Base-by-base conservation (phyloP, 306 rosid species). In the Potentilla sterilis region DNA sequence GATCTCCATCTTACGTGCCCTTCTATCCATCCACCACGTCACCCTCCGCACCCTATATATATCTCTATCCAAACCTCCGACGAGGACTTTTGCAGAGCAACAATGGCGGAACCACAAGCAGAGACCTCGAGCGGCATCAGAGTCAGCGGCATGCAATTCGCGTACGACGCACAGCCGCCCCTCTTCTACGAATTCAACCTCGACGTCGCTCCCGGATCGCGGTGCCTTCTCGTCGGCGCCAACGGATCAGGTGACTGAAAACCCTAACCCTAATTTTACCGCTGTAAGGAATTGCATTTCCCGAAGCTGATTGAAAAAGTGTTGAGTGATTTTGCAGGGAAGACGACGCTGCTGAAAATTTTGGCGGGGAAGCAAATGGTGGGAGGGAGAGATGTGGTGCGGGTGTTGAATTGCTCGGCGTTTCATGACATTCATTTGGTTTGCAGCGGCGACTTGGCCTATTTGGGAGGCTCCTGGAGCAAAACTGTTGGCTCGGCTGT, bases 381-480 rank as follows among this genome's bases (percentile, higher is more conserved):
- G 67, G 99, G 97, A 78, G 99, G 97, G 59, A 85, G 88, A 85
- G 93, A 95, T 54, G 99, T 95, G 58, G 97, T 95, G n/a, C 88
- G 85, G 18, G 99, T 95, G 51, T 83, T 95, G 70, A 89, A 84
- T 72, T 51, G 82, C 71, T 95, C 97, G 0, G 97, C 99, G 46
- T 95, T 95, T 78, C 99, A 95, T 41, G 99, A 95, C 76, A 95
- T 91, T 38, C 85, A 79, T 55, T 88, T 95, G 61, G 97, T 95
- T 70, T 95, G 97, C 72, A 74, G 87, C 73, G 97, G 97, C 7
- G 97, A 95, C 80, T 91, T 95, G 75, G 88, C 97, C 76, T 95
- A 95, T 79, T 82, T 95, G 89, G 99, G 97, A 43, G 99, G 95
- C 54, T 95, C 97, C 69, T 95, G 99, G 97, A 92, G 91, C 76